Conservation (phyloP, 2,329 filamentous ascomycete genomes). For the Amylocarpus encephaloides region DNA sequence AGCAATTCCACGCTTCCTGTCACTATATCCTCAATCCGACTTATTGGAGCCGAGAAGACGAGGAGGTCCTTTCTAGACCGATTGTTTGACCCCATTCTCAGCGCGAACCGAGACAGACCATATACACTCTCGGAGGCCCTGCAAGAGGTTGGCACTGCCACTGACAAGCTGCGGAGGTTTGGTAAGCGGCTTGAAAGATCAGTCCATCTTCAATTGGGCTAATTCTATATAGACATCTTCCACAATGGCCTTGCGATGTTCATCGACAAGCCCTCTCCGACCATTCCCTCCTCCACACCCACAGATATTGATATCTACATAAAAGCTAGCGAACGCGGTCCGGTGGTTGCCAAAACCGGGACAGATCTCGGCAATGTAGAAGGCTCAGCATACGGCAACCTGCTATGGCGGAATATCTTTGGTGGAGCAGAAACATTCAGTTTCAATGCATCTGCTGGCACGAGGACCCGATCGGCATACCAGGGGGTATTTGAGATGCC, state of each 20-base stretch:
- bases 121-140: conserved; percentile 80
- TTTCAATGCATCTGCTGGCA: conserved; percentile 81
- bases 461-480: conserved; percentile 85
- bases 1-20: conserved; percentile 83
- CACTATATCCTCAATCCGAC: conserved; percentile 76
- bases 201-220: neutral
- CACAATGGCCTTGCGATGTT: conserved; percentile 76
- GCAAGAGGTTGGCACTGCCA: conserved; percentile 60
- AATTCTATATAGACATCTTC: conserved; percentile 63
- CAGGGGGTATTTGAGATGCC: conserved; percentile 80
- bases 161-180: conserved; percentile 71
- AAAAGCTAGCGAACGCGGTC: conserved; percentile 70
- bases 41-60: conserved; percentile 80
- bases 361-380: conserved; percentile 92
- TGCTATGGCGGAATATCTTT: conserved; percentile 85
- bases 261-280: conserved; percentile 67
- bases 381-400: conserved; percentile 85
- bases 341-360: conserved; percentile 84
- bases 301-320: conserved; percentile 79
- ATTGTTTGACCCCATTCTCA: conserved; percentile 71
- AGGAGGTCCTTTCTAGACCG: conserved; percentile 75
- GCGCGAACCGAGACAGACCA: conserved; percentile 55
- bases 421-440: conserved; percentile 88
- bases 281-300: conserved; percentile 61
- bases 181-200: conserved; percentile 49